Base-by-base conservation (phyloP, 2,329 filamentous ascomycete genomes). In the Septoria petroselini region DNA sequence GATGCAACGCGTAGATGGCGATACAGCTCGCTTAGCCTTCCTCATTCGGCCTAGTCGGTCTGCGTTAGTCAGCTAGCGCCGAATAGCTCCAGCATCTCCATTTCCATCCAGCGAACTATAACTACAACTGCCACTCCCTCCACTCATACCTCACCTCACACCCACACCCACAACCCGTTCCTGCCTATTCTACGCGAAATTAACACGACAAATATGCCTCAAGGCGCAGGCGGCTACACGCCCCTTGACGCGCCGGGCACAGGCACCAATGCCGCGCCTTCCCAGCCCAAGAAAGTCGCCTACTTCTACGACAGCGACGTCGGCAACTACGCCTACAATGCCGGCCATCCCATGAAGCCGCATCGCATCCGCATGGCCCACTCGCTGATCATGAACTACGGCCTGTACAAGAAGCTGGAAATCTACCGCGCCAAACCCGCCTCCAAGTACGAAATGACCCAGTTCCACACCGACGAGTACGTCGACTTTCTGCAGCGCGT, bases 291-390 rank as follows among this genome's bases (percentile, higher is more conserved):
- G 73, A 89, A 91, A 67, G 88, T 97, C 51, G 91, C 91, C 48
- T 97, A 97, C 74, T 97, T 97, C 71, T 97, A 97, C 78, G 91
- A 97, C 68, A 94, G 88, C 2, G 91, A 97, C 73, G 93, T 97
- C 67, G 91, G 91, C 58, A 97, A 97, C 71, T 97, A 96, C 76
- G 91, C 91, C 68, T 97, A 97, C 67, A 89, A 95, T 50, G 77
- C 80, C 9, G 79, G 79, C n/a, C 81, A 78, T 70, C 80, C 82
- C 27, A 84, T 84, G 81, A 84, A 84, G 68, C 80, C 81, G 30
- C 80, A 81, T 65, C 74, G 83, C 57, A 85, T 86, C 70, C 76
- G 83, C 59, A 83, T 86, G 77, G 81, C 72, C 29, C 72, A 75
- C 59, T 75, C 82, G 57, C 69, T 86, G 64, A 82, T 85, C 57